Percentiles rank a stretch among this genome's conserved stretches.
Evolutionary conservation across 495 filamentous ascomycete species (phyloP).

Genomic region (Penicillium steckii): DNA sequence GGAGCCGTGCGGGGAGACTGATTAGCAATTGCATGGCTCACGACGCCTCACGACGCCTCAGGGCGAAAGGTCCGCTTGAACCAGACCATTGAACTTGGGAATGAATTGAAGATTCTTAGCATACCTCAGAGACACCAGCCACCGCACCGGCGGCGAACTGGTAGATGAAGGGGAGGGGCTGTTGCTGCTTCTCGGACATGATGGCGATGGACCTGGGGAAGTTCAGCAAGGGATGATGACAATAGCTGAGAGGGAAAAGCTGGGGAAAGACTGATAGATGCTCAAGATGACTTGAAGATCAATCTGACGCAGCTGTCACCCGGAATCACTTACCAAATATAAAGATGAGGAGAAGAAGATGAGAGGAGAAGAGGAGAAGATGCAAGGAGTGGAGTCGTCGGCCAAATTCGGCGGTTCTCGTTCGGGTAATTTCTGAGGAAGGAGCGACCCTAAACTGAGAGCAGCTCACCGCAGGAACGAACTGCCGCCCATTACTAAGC

Average conservation of each 20-base stretch:
- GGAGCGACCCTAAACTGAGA: slow-evolving; percentile 3
- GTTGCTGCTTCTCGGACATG: slow-evolving; percentile 56
- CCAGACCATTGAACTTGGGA: background rate
- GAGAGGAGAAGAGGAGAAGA: slow-evolving; percentile 13
- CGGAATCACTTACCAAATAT: slow-evolving; percentile 11
- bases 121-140: slow-evolving; percentile 88
- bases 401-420: slow-evolving; percentile 21
- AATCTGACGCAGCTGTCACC: background rate
- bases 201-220: slow-evolving; percentile 23
- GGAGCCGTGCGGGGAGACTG: slow-evolving; percentile 31
- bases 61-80: background rate
- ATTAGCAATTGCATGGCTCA: slow-evolving; percentile 18
- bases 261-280: background rate
- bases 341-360: slow-evolving; percentile 10
- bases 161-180: slow-evolving; percentile 80
- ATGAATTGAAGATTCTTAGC: slow-evolving; percentile 16
- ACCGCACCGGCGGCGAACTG: slow-evolving; percentile 87
- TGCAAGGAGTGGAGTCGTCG: slow-evolving; percentile 21
- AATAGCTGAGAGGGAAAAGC: background rate
- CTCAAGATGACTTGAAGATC: background rate
- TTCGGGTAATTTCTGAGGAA: background rate
- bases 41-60: background rate
- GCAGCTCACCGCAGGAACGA: slow-evolving; percentile 12
- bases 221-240: slow-evolving; percentile 1
- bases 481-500: slow-evolving; percentile 18